Percentiles rank a stretch among this genome's conserved stretches.
phyloP scores from a whole-genome alignment of 768 basidiomycete genomes.

The Tricholoma bakamatsutake region DNA sequence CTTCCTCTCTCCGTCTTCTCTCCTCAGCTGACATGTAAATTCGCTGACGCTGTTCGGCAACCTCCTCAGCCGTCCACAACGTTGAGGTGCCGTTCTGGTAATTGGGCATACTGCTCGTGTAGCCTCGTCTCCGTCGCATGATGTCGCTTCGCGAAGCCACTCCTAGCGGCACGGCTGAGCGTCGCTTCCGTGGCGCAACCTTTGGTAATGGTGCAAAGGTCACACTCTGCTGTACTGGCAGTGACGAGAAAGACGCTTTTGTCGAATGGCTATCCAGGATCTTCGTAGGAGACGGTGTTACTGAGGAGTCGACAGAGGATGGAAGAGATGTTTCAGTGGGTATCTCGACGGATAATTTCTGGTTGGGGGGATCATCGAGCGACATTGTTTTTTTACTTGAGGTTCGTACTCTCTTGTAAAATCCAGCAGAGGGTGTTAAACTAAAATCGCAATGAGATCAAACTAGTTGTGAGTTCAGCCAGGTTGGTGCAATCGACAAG shows the following conservation, averaged over 20 bases:
- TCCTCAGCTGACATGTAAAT: slow-evolving; percentile 12
- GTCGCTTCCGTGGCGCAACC: slow-evolving; percentile 42
- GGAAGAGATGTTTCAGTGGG: neutral
- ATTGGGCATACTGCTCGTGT: slow-evolving; percentile 4
- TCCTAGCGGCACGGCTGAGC: slow-evolving; percentile 46
- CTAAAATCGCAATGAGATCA: neutral
- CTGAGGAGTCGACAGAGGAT: neutral
- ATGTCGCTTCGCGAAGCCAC: slow-evolving; percentile 44
- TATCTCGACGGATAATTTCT: slow-evolving; percentile 1
- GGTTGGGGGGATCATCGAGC: neutral
- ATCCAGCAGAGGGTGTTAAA: neutral
- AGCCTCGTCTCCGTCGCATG: slow-evolving; percentile 29
- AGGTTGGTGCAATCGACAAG: neutral
- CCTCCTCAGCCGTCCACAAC: slow-evolving; percentile 34
- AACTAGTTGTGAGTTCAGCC: neutral
- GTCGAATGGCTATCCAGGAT: slow-evolving; percentile 46
- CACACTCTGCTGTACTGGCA: slow-evolving; percentile 29
- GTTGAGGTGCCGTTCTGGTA: slow-evolving; percentile 13
- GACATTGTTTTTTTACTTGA: neutral
- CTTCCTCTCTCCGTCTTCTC: slow-evolving; percentile 17
- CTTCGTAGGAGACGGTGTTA: slow-evolving; percentile 17
- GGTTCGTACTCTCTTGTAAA: neutral
- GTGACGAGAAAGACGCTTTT: slow-evolving; percentile 31
- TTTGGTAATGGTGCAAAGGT: slow-evolving; percentile 58
- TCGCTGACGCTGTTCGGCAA: slow-evolving; percentile 25